Base-by-base conservation (phyloP, 768 basidiomycete species). In the Clavaria fumosa region DNA sequence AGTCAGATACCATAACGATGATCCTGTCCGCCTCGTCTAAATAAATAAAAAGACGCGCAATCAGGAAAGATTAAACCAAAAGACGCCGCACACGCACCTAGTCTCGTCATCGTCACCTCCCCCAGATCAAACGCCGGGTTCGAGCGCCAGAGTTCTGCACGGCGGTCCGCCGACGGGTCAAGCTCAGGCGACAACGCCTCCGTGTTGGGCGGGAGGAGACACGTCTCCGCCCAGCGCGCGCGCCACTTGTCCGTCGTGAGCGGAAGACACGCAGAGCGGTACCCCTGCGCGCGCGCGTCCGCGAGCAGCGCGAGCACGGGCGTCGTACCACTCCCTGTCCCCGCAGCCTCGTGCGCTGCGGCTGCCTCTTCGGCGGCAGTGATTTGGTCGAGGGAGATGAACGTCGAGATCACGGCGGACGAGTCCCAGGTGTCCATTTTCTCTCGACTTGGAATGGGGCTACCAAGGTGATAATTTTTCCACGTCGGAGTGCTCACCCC, bases 221-320 rank as follows among this genome's bases (percentile, higher is more conserved):
- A 99, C 72, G 97, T 86, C 38, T 74, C 63, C 45, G 70, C 67
- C 93, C 95, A 99, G 39, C 95, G 64, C 44, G 72, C 65, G 48
- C 72, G 75, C 95, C 95, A 99, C 32, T 69, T 70, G 12, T 67
- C 66, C 39, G 81, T 93, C 17, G 91, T 89, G n/a, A 96, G 64
- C n/a, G 89, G 89, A 12, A 91, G 54, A 50, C 77, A 82, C 28
- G 88, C 64, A 1, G 65, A 53, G 38, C 83, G 75, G 51, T 89
- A 96, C 12, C 81, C 81, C 39, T 74, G 78, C 7, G 61, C 44
- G 34, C 62, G 69, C 12, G 75, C 66, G 19, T 72, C 68, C 9
- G 64, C 52, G 1, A 70, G 50, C 23, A 77, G 53, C 43, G 58
- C 55, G 35, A 77, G 63, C 2, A 74, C 58, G 4, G 73, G 68